Base-by-base conservation (phyloP, 116 monocot species). In the Cymodocea nodosa region DNA sequence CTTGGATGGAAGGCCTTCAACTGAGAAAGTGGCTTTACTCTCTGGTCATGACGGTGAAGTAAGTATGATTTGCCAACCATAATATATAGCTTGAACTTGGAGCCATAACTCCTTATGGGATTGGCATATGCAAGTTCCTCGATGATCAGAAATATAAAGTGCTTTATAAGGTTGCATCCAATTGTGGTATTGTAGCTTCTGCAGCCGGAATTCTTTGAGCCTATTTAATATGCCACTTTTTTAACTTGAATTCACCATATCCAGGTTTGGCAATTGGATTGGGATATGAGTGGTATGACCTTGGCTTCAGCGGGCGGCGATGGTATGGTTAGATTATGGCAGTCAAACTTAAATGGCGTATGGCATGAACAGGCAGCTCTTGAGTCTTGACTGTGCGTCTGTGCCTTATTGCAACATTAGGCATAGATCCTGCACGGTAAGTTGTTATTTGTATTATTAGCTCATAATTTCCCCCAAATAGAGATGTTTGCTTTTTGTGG, bases 241-340 rank as follows among this genome's bases (percentile, higher is more conserved):
- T 44, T 44, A 44, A 44, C 44, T 8, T 44, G 44, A 44, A 6
- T 44, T 44, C 44, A n/a, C n/a, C 40, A n/a, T 18, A 51, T 67
- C 17, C n/a, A 95, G 94, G 74, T 85, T 12, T 90, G 87, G 87
- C 94, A 95, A 67, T 66, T 95, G 75, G 94, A 90, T 14, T 95
- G 90, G 94, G 94, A 95, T 76, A 85, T 87, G 81, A 81, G 94
- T 52, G 94, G 94, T 5, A 90, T 85, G 87, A 95, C 94, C 35
- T 71, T 95, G 70, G 90, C 87, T 59, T 95, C 94, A 30, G 87
- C 87, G 9, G 87, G 90, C 34, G 75, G 37, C 48, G 94, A 95
- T 74, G 81, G 81, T 23, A 83, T 81, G 78, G 83, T 95, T 68
- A 78, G 83, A 50, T 66, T 95, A 67, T 95, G 94, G 94, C 94